Evolutionary conservation across 2,329 filamentous ascomycete genomes (phyloP).

Genomic region (Epichloe coenophiala): DNA sequence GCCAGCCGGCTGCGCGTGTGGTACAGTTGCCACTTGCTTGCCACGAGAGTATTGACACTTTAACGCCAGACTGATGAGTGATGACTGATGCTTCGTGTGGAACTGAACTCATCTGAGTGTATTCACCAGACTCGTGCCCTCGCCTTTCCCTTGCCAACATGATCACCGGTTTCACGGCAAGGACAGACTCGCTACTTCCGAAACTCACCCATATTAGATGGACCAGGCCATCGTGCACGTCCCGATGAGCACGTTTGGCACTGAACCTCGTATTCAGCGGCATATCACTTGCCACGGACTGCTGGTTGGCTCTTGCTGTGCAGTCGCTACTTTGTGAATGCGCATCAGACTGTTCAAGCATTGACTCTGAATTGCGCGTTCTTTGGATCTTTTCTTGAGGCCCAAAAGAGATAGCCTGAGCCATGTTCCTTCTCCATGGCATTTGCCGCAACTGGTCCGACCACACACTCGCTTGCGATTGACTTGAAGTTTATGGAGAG

Average conservation of each 20-base stretch:
- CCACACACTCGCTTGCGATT: neutral
- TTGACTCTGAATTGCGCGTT: neutral
- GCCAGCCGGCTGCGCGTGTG: neutral
- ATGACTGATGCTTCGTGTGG: neutral
- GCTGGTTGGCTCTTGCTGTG: slow-evolving; percentile 6
- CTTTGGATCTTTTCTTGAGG: neutral
- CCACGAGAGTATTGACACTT: neutral
- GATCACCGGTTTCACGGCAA: neutral
- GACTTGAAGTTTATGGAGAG: neutral
- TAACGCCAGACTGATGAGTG: neutral
- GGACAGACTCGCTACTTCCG: slow-evolving; percentile 1
- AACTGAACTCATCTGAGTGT: neutral
- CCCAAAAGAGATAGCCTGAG: neutral
- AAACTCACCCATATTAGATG: neutral
- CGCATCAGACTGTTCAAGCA: neutral
- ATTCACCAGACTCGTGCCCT: neutral
- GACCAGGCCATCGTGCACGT: neutral
- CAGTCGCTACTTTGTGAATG: neutral
- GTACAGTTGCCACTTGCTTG: neutral
- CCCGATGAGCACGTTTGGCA: neutral
- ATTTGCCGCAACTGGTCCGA: neutral
- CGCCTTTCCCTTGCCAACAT: neutral
- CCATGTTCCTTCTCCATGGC: slow-evolving; percentile 1
- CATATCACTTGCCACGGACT: slow-evolving; percentile 1
- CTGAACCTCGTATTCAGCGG: neutral